Percentiles rank a stretch among this genome's conserved stretches.
Conservation (phyloP, 306 rosid genomes). For the Mucuna pruriens region DNA sequence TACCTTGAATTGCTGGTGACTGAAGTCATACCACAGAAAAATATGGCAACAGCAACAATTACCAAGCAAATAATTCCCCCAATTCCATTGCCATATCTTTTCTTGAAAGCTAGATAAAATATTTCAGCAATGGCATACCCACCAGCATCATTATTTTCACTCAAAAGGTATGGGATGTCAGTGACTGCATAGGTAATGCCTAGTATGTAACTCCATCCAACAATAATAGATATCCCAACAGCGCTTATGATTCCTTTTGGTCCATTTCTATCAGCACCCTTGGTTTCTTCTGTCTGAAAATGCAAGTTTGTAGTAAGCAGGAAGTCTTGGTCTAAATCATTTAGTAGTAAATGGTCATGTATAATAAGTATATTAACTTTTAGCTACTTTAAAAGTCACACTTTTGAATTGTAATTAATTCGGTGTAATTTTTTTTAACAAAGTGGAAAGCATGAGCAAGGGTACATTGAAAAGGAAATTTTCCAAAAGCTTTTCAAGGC, state of each 20-base stretch:
- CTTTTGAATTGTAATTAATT: no score
- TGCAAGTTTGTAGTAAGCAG: conserved; percentile 30
- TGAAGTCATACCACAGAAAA: conserved; percentile 88
- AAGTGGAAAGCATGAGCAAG: background rate
- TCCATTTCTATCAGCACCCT: conserved; percentile 80
- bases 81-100: conserved; percentile 80
- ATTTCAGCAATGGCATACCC: conserved; percentile 97
- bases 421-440: no score
- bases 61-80: conserved; percentile 93
- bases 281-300: conserved; percentile 93
- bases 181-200: conserved; percentile 88
- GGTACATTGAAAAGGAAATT: background rate
- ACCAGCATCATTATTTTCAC: conserved; percentile 79
- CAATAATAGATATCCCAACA: conserved; percentile 80
- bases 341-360: background rate
- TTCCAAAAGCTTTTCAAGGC: background rate
- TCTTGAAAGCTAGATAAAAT: conserved; percentile 79
- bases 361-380: no score
- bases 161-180: conserved; percentile 73
- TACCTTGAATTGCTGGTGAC: conserved; percentile 96
- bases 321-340: conserved; percentile 30
- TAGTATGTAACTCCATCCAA: conserved; percentile 83
- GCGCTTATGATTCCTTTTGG: conserved; percentile 92
- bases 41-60: conserved; percentile 75
- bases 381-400: no score